Evolutionary conservation across 2,329 filamentous ascomycete species (phyloP), one percentile per base, ranked within the genome.

Genomic region (Ophidiomyces ophidiicola): DNA sequence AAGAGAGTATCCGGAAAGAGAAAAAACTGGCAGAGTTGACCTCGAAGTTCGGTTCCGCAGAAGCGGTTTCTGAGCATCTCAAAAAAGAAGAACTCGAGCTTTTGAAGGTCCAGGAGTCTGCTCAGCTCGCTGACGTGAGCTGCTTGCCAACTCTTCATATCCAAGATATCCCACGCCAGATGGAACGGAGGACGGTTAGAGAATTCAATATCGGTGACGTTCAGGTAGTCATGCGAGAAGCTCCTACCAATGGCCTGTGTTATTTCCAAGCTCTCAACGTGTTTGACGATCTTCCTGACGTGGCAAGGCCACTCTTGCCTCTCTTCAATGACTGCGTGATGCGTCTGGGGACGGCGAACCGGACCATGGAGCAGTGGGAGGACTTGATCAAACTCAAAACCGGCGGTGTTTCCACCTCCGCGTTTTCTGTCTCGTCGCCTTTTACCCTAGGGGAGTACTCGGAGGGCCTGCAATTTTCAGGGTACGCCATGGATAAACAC

Each of bases 311-410:
- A 50, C 68, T 96, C 42, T 74, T 96, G 33, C 90, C 90, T 0
- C 66, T 98, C 0, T 96, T 96, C 56, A 86, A 83, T 10, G 87
- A 94, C 55, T 79, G 82, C 25, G 78, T 98, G 45, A 90, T 94
- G 82, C 80, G 90, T 14, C 72, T 98, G 6, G 90, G 90, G 10
- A 98, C 88, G 2, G 82, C 81, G 50, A 74, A 78, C 44, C 82
- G 82, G 70, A 78, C 78, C 0, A 94, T 94, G 81, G 90, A 94
- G 58, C 79, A 94, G 58, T 74, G 96, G 36, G 90, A 98, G 60
- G 90, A 96, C 54, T 63, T 87, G 40, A 94, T 98, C 59, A 96
- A 96, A 60, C 71, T 96, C 20, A 93, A 92, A 65, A 96, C 90
- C 1, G 90, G 90, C 14, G 90, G 90, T 6, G 74, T 98, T 25